Base-by-base conservation (phyloP, 768 basidiomycete species). In the Podaxis pistillaris region DNA sequence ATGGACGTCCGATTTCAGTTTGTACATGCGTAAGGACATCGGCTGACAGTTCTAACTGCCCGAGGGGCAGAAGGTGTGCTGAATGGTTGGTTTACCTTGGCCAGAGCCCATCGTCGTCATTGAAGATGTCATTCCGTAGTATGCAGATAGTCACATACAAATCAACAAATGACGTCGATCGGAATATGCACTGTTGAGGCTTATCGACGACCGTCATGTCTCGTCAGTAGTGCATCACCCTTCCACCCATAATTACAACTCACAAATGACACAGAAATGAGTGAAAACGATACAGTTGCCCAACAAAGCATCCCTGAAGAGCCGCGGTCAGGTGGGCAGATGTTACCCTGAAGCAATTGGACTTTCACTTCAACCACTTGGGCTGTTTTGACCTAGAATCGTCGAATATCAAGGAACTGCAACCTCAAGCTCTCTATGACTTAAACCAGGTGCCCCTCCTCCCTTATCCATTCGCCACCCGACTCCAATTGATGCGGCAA, bases 401-500 rank as follows among this genome's bases (percentile, higher is more conserved):
- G 5, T 12, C 12, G 26, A 24, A 56, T 19, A 38, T 62, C 61
- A 50, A 62, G 46, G 61, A 38, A 7, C 36, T 62, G 8, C 61
- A 56, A 28, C 55, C 55, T 50, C 52, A 53, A 40, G 47, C 4
- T 2, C 37, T 69, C 37, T 68, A 72, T 56, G 72, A 73, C 28
- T 67, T 70, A 47, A 71, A 74, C 51, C 63, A 69, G 63, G 72
- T 71, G 46, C 54, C 62, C 40, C 3, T 22, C 17, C 6, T 28
- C 3, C 6, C 12, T 52, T 5, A 44, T 37, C 38, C 7, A n/a
- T 22, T 58, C 24, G 44, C 12, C 22, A 26, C n/a, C 13, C 1
- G 49, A 41, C 22, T 17, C n/a, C 13, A 22, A 26, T 28, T 26
- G 36, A n/a, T 4, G 6, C 30, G 8, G 30, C 22, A 9, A 50